Base-by-base conservation (phyloP, 169 alveolate genomes). In the Eimeria falciformis region DNA sequence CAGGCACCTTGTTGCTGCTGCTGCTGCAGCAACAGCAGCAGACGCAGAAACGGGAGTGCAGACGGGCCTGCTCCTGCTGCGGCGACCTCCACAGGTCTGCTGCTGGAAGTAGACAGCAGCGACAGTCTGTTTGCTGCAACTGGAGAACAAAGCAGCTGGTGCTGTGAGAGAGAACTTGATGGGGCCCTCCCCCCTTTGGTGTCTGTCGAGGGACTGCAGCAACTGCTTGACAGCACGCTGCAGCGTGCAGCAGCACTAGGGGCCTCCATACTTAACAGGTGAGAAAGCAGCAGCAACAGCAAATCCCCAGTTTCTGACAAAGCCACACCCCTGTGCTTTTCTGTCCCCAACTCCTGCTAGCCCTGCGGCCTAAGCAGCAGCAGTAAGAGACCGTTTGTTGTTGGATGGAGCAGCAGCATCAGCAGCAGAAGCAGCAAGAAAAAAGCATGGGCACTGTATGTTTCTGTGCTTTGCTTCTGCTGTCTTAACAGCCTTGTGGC, bases 21-120 rank as follows among this genome's bases (percentile, higher is more conserved):
- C 71, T 78, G 68, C 69, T 78, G 88, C 88, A 78, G 88, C 73
- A 78, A 71, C 88, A 78, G 73, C 88, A 23, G 62, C 62, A 50
- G 62, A 7, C 14, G 62, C 62, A 50, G 23, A 23, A 25, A 25
- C 53, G 25, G 1, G 33, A 2, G 37, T 2, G 53, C 45, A 5
- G 45, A 25, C 5, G 33, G 29, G 1, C 18, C 88, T n/a, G 47
- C 87, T 7, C 50, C 88, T 43, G 73, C 73, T 47, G 55, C 71
- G 1, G 88, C 37, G 3, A 37, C 25, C 53, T 5, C 55, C 25
- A 4, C 65, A 40, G 84, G 27, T 9, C 0, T 9, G 53, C 84
- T 40, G 84, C 58, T 21, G 78, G 46, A 11, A 5, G n/a, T 68
- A 33, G n/a, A 68, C 78, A 4, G 37, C 78, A 3, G 45, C 78